These are phyloP conservation scores for Diplodia sapinea DNA, from an alignment of 2,329 filamentous ascomycete species.

Conservation along the genomic window DNA sequence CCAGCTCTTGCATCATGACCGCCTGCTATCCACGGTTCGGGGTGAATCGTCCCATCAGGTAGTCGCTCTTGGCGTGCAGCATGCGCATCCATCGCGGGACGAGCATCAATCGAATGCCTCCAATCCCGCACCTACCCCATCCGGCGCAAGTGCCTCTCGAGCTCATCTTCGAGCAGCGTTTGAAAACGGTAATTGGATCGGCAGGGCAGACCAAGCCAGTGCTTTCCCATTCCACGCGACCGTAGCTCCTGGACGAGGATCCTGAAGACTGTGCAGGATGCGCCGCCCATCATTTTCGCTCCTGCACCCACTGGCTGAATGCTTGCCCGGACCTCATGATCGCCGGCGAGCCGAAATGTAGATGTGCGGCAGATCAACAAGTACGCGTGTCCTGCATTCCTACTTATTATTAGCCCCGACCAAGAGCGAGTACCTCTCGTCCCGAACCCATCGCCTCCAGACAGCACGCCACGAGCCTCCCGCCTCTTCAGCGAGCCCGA, in stretches of 20 bases:
- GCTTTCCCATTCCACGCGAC: not conserved
- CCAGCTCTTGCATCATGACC: not conserved
- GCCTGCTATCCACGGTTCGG: conserved; percentile 3
- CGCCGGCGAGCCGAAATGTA: conserved; percentile 18
- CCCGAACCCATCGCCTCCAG: not conserved
- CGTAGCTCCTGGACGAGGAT: conserved; percentile 8
- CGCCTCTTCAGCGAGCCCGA: not conserved
- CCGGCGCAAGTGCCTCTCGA: not conserved
- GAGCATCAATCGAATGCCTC: conserved; percentile 10
- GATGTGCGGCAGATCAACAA: conserved; percentile 26
- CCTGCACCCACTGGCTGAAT: not conserved
- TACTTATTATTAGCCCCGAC: conserved; percentile 5
- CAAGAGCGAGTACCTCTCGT: not conserved
- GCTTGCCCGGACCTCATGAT: conserved; percentile 15
- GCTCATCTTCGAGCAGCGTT: not conserved
- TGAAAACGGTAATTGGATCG: conserved; percentile 29
- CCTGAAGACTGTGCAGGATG: conserved; percentile 13
- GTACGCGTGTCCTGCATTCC: conserved; percentile 16
- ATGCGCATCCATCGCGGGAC: conserved; percentile 5
- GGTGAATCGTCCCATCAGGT: conserved; percentile 4
- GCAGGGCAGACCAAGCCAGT: conserved; percentile 24
- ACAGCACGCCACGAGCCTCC: not conserved
- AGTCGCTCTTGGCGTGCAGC: conserved; percentile 22
- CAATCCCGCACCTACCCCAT: conserved; percentile 2
- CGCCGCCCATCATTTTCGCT: conserved; percentile 11